Evolutionary conservation across 176 grass and related monocot species (phyloP).

Genomic region (Oryza officinalis): DNA sequence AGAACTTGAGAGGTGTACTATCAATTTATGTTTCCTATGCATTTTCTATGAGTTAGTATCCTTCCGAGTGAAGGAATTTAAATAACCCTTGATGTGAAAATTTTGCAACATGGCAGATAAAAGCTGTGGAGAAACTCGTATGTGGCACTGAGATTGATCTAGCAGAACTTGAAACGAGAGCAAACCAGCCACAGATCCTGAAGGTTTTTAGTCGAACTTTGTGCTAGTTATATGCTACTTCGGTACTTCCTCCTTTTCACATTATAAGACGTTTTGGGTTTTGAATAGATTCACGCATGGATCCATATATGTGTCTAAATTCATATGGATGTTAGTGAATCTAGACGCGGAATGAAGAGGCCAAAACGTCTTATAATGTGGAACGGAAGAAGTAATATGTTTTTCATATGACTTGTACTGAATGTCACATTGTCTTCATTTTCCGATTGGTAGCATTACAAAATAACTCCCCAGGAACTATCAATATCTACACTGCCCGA

Average conservation of each 20-base stretch:
- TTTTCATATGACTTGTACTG: background rate
- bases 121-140: slow-evolving; percentile 65
- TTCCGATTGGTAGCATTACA: slow-evolving; percentile 66
- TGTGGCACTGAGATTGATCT: slow-evolving; percentile 66
- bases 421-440: background rate
- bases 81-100: background rate
- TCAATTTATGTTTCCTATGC: background rate
- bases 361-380: too few species aligned
- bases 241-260: too few species aligned
- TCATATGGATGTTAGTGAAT: too few species aligned
- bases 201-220: slow-evolving; percentile 57
- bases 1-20: background rate
- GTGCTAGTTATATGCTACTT: background rate
- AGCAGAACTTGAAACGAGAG: slow-evolving; percentile 58
- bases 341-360: too few species aligned
- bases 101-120: slow-evolving; percentile 51
- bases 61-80: background rate
- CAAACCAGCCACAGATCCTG: slow-evolving; percentile 61
- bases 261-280: too few species aligned
- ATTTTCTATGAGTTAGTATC: background rate
- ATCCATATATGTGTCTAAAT: too few species aligned
- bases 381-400: too few species aligned
- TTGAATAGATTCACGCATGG: too few species aligned
- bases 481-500: slow-evolving; percentile 64
- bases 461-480: slow-evolving; percentile 80